phyloP scores from a whole-genome alignment of 2,329 filamentous ascomycete genomes.

The Alternaria ethzedia region DNA sequence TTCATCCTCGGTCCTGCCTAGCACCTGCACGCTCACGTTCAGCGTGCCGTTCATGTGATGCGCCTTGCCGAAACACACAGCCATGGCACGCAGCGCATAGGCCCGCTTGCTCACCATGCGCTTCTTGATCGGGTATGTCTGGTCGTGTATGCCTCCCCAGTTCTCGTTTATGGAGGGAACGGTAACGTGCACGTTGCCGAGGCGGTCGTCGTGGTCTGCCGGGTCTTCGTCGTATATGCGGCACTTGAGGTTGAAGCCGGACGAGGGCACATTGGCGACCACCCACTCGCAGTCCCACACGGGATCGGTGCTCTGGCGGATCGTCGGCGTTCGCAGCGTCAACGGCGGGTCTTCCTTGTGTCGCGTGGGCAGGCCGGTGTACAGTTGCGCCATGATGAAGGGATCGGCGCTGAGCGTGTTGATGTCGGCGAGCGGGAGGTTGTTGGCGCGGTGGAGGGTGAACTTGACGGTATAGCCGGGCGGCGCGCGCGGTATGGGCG shows the following conservation, averaged over 20 bases:
- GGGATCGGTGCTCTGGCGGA: constrained; percentile 74
- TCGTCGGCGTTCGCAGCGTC: constrained; percentile 75
- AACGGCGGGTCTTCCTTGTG: constrained; percentile 87
- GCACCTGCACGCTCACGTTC: constrained; percentile 75
- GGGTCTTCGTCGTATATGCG: constrained; percentile 90
- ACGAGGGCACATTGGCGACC: constrained; percentile 82
- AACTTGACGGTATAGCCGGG: constrained; percentile 85
- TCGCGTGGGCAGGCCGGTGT: constrained; percentile 70
- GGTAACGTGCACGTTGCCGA: constrained; percentile 82
- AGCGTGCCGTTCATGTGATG: constrained; percentile 74
- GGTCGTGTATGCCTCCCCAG: constrained; percentile 72
- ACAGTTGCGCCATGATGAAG: constrained; percentile 78
- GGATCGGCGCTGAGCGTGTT: constrained; percentile 81
- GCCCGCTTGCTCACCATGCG: constrained; percentile 86
- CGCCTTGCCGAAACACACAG: constrained; percentile 66
- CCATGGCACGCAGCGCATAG: constrained; percentile 74
- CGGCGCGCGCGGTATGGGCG: constrained; percentile 74
- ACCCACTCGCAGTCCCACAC: constrained; percentile 87
- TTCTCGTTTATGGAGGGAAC: constrained; percentile 65
- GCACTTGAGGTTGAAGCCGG: constrained; percentile 84
- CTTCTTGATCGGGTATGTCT: constrained; percentile 77
- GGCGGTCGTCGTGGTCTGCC: constrained; percentile 81
- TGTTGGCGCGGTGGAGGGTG: constrained; percentile 79
- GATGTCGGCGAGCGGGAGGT: constrained; percentile 84
- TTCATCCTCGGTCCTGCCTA: constrained; percentile 73